phyloP scores from a whole-genome alignment of 768 basidiomycete genomes.

The Lactarius deliciosus region DNA sequence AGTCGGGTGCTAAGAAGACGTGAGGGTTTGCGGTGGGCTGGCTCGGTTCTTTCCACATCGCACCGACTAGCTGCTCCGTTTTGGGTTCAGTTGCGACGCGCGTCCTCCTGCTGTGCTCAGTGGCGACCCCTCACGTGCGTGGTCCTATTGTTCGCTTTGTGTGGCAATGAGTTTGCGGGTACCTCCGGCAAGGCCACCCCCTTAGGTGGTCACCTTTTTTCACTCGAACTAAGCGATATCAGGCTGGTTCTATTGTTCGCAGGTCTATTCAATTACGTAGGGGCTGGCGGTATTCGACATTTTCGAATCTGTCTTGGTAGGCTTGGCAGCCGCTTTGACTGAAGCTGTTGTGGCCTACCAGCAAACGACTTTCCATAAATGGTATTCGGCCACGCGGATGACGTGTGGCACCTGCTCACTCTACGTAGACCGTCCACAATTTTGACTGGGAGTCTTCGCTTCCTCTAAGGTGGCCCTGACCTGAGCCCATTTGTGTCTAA shows the following conservation, averaged over 20 bases:
- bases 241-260: background rate
- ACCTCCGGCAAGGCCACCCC: background rate
- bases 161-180: background rate
- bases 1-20: background rate
- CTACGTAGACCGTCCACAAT: background rate
- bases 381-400: background rate
- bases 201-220: background rate
- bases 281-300: background rate
- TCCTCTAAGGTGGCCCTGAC: background rate
- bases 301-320: background rate
- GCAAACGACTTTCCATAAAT: background rate
- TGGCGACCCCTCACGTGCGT: background rate
- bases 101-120: background rate
- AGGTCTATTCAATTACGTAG: conserved; percentile 2
- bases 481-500: background rate
- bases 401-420: background rate
- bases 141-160: background rate
- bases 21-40: background rate
- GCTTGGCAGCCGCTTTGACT: background rate
- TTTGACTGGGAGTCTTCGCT: background rate
- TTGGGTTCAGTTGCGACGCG: background rate
- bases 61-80: background rate
- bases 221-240: background rate
- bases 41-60: background rate
- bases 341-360: background rate